A percentile compares a stretch with the other conserved stretches of the same genome.
phyloP scores from a whole-genome alignment of 495 filamentous ascomycete genomes.

The Penicillium argentinense region DNA sequence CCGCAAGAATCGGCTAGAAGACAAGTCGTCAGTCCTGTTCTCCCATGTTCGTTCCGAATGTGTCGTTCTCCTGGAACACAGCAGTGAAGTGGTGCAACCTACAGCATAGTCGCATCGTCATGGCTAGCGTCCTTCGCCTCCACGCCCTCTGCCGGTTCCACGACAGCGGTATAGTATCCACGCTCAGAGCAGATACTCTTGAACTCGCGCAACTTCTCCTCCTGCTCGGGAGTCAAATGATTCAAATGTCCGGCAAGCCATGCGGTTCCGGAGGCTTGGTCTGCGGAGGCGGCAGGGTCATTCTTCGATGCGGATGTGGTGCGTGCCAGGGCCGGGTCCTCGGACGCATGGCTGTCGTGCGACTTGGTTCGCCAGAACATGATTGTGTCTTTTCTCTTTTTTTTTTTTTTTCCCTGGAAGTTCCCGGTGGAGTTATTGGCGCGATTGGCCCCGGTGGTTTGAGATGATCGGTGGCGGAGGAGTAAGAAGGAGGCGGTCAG shows the following conservation, averaged over 20 bases:
- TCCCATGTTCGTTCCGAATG: background rate
- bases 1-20: slow-evolving; percentile 71
- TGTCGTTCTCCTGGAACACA: background rate
- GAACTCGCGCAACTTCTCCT: slow-evolving; percentile 63
- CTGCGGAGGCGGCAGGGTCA: slow-evolving; percentile 41
- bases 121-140: slow-evolving; percentile 54
- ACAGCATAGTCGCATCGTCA: slow-evolving; percentile 82
- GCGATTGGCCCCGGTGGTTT: background rate
- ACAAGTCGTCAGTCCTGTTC: slow-evolving; percentile 1
- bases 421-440: background rate
- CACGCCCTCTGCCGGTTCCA: slow-evolving; percentile 28
- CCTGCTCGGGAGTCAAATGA: slow-evolving; percentile 68
- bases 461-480: slow-evolving; percentile 2
- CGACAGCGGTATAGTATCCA: slow-evolving; percentile 61
- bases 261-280: slow-evolving; percentile 40
- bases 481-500: slow-evolving; percentile 6
- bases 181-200: slow-evolving; percentile 63
- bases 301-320: slow-evolving; percentile 34
- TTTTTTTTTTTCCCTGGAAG: slow-evolving; percentile 1
- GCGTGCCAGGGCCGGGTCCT: slow-evolving; percentile 21
- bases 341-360: slow-evolving; percentile 28
- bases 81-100: slow-evolving; percentile 31
- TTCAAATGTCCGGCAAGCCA: slow-evolving; percentile 67
- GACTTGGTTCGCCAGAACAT: slow-evolving; percentile 43
- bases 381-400: slow-evolving; percentile 15